These are phyloP conservation scores for Linum trigynum DNA, from an alignment of 345 rosid species.

Conservation along the genomic window DNA sequence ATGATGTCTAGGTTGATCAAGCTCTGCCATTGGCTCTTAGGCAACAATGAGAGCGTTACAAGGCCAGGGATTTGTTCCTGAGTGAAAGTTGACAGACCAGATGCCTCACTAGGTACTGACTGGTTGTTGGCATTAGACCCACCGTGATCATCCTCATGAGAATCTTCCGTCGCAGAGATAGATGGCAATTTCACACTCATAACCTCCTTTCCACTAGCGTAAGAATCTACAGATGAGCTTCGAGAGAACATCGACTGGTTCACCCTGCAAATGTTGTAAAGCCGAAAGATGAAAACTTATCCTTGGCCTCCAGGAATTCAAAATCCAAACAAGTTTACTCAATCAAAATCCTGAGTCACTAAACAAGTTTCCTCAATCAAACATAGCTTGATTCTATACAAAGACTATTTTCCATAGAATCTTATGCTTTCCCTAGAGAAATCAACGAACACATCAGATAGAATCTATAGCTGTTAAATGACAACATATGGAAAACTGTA, in stretches of 20 bases:
- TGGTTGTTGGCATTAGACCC: slow-evolving; percentile 23
- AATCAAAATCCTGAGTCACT: too few relatives aligned
- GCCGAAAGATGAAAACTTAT: neutral
- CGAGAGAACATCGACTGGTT: slow-evolving; percentile 78
- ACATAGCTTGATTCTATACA: too few relatives aligned
- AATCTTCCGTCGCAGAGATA: slow-evolving; percentile 47
- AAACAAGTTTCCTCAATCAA: too few relatives aligned
- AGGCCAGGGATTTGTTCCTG: slow-evolving; percentile 70
- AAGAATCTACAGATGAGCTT: slow-evolving; percentile 46
- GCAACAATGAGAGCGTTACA: slow-evolving; percentile 81
- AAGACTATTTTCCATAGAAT: too few relatives aligned
- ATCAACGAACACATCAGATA: too few relatives aligned
- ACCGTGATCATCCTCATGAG: slow-evolving; percentile 39
- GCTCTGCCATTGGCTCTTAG: slow-evolving; percentile 96
- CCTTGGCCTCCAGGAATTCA: neutral
- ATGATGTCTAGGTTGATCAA: slow-evolving; percentile 88
- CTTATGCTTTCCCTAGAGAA: too few relatives aligned
- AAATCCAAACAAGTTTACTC: too few relatives aligned
- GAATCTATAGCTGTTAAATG: too few relatives aligned
- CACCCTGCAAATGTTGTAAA: slow-evolving; percentile 40
- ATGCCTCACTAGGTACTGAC: slow-evolving; percentile 20
- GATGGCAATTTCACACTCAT: slow-evolving; percentile 72
- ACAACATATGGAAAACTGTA: too few relatives aligned
- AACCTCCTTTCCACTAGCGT: slow-evolving; percentile 73
- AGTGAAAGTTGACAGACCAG: slow-evolving; percentile 24